Base-by-base conservation (phyloP, 192 early-diverging fungal genomes). In the Coemansia sp. region DNA sequence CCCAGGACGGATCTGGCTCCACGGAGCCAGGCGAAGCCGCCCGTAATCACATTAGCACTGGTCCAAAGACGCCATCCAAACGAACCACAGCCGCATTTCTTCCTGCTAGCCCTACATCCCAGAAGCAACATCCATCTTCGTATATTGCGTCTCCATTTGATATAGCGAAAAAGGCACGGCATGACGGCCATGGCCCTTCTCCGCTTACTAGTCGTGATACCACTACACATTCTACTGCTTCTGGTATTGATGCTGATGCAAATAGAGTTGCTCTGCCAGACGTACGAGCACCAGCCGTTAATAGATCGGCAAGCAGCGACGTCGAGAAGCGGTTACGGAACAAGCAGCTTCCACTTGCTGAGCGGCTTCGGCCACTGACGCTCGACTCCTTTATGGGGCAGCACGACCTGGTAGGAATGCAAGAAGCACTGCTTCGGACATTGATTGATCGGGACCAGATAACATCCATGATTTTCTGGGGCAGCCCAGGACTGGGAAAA, bases 381-480 rank as follows among this genome's bases (percentile, higher is more conserved):
- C 68, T 93, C 8, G 88, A 88, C 8, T 81, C 89, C 9, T 90
- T 93, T 72, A 83, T 91, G 11, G 92, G 92, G 21, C 94, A 95
- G 65, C 61, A 81, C 3, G 85, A 87, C 18, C 66, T 94, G 4
- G 77, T 94, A 6, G 92, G 93, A 0, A 71, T 87, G 5, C 65
- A 75, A 11, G 51, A 19, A 4, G 51, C 21, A 21, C 73, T 93
- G 0, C 72, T 96, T 41, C 84, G 88, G 5, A 61, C 62, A 9
- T 69, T 96, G 5, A 91, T 95, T 0, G 79, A 87, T 26, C 72
- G 84, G 40, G 87, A 93, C 41, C 79, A 71, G 51, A 82, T 94
- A 1, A 88, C 90, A 13, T 92, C 90, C 2, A 86, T 95, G 76
- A 85, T 96, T 8, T 82, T 96, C n/a, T 96, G 90, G 90, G 88